Conservation (phyloP, 441 rosid species). For the Brassica hybrid region DNA sequence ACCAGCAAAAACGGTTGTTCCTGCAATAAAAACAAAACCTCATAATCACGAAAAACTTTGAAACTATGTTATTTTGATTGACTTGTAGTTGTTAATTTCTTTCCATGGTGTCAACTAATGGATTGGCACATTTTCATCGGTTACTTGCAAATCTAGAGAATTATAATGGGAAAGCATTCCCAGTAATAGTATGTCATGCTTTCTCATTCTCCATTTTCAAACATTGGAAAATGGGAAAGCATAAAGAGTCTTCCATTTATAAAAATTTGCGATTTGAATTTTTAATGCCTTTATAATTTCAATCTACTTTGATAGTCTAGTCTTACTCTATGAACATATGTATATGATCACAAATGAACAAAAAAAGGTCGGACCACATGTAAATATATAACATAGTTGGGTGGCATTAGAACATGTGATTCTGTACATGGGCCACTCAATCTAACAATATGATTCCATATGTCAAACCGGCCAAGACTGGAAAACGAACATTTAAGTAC, state of each 20-base stretch:
- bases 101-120: too few relatives aligned
- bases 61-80: not conserved
- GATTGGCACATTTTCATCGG: too few relatives aligned
- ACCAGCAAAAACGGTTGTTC: not conserved
- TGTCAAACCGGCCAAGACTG: not conserved
- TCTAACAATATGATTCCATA: not conserved
- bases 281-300: not conserved
- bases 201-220: too few relatives aligned
- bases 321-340: constrained; percentile 1
- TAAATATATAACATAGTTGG: not conserved
- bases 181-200: too few relatives aligned
- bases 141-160: too few relatives aligned
- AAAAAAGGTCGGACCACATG: not conserved
- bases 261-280: not conserved
- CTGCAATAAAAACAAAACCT: not conserved
- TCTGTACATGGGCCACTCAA: not conserved
- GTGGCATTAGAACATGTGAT: not conserved
- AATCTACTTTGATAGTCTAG: not conserved
- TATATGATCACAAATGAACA: not conserved
- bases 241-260: not conserved
- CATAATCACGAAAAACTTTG: not conserved
- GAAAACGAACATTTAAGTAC: not conserved
- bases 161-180: too few relatives aligned
- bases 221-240: not conserved
- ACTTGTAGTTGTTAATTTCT: too few relatives aligned